Evolutionary conservation across 352 stramenopile genomes (phyloP).

Genomic region (Phytopythium cucurbitacearum): DNA sequence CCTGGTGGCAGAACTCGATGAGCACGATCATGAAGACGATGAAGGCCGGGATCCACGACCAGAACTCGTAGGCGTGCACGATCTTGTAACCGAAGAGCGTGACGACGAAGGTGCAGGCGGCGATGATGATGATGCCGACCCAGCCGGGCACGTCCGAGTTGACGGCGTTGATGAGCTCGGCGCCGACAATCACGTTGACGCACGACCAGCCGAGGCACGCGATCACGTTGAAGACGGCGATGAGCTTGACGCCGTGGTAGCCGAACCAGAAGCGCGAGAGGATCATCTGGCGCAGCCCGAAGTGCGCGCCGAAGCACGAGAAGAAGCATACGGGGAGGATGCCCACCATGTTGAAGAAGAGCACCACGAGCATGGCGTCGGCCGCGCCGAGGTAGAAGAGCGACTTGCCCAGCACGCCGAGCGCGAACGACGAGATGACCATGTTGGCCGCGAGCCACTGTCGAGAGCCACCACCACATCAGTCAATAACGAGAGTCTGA

Average conservation of each 20-base stretch:
- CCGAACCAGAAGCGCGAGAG: constrained; percentile 45
- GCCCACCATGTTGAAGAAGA: constrained; percentile 39
- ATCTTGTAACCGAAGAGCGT: constrained; percentile 44
- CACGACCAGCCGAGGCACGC: constrained; percentile 32
- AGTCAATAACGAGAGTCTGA: neutral
- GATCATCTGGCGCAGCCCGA: constrained; percentile 42
- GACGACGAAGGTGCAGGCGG: constrained; percentile 30
- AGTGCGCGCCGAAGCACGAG: constrained; percentile 33
- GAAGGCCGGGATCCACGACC: constrained; percentile 37
- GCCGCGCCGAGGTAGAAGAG: constrained; percentile 31
- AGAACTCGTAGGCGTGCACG: constrained; percentile 42
- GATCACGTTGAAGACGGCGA: constrained; percentile 37
- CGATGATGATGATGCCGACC: constrained; percentile 40
- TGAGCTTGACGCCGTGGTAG: constrained; percentile 39
- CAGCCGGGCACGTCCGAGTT: constrained; percentile 30
- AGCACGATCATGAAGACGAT: constrained; percentile 50
- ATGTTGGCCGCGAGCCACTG: constrained; percentile 39
- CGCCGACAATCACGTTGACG: constrained; percentile 39
- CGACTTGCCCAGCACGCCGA: constrained; percentile 36
- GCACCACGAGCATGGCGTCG: constrained; percentile 35
- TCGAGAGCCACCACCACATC: neutral
- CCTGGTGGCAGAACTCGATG: constrained; percentile 82
- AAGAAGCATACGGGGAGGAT: constrained; percentile 43
- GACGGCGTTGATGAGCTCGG: constrained; percentile 31
- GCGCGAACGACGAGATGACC: constrained; percentile 42